Percentiles rank a stretch among this genome's conserved stretches.
Conservation (phyloP, 225 moss, liverwort and hornwort genomes). For the Sphagnum tenellum region DNA sequence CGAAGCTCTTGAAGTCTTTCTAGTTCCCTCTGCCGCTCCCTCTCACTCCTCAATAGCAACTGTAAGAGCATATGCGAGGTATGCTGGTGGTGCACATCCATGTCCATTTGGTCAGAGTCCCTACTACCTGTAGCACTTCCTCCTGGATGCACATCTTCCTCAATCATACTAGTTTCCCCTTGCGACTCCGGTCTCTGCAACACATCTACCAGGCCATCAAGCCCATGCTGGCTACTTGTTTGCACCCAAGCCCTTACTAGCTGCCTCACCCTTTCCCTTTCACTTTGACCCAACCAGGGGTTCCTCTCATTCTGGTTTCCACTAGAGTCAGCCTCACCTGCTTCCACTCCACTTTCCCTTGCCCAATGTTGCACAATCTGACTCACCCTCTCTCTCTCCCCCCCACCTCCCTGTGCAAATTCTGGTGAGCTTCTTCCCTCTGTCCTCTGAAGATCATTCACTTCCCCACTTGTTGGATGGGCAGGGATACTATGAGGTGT, state of each 20-base stretch:
- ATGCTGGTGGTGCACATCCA: constrained; percentile 12
- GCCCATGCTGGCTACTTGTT: constrained; percentile 28
- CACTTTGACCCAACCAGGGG: constrained; percentile 50
- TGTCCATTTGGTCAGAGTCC: constrained; percentile 18
- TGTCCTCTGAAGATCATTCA: too few species aligned
- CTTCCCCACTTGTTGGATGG: too few species aligned
- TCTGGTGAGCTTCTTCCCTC: constrained; percentile 5
- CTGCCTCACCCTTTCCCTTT: constrained; percentile 63
- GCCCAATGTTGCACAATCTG: constrained; percentile 64
- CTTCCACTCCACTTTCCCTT: constrained; percentile 37
- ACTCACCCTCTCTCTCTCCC: constrained; percentile 63
- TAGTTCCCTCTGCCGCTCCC: constrained; percentile 71
- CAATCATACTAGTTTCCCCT: constrained; percentile 2
- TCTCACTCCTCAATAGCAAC: constrained; percentile 54
- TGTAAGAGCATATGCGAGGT: constrained; percentile 45
- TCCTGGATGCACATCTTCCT: constrained; percentile 8
- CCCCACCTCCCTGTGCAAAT: constrained; percentile 12
- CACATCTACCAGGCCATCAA: not conserved
- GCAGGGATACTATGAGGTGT: too few species aligned
- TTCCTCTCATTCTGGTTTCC: constrained; percentile 32
- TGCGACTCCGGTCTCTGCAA: constrained; percentile 10
- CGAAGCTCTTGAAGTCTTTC: constrained; percentile 57
- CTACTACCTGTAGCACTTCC: constrained; percentile 12
- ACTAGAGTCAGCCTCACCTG: constrained; percentile 25
- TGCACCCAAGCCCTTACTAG: constrained; percentile 66